A percentile compares a stretch with the other conserved stretches of the same genome.
Evolutionary conservation across 192 early-diverging fungal species (phyloP).

Genomic region (Dispira parvispora): DNA sequence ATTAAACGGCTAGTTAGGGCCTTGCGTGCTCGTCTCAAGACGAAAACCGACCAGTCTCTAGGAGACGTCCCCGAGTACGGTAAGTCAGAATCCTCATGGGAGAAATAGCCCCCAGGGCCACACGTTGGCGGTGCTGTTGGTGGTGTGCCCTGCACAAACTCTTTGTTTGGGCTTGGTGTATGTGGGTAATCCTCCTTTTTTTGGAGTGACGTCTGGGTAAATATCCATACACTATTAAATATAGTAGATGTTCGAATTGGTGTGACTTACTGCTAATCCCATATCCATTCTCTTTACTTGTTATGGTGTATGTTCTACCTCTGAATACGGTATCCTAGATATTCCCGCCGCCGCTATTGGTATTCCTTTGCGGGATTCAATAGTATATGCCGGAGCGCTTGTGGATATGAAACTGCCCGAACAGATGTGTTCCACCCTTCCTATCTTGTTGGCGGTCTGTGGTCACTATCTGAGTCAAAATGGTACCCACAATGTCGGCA

Average conservation of each 20-base stretch:
- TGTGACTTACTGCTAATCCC: background rate
- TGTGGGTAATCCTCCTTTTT: background rate
- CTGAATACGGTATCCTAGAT: background rate
- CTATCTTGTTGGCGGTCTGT: slow-evolving; percentile 24
- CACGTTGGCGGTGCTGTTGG: too few relatives aligned
- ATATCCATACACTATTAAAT: background rate
- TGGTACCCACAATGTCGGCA: slow-evolving; percentile 40
- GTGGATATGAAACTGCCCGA: background rate
- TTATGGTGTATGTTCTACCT: background rate
- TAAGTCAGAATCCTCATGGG: too few relatives aligned
- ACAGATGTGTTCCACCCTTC: slow-evolving; percentile 10
- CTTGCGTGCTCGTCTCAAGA: too few relatives aligned
- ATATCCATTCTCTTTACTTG: background rate
- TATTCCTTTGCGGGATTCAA: background rate
- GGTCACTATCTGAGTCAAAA: slow-evolving; percentile 25
- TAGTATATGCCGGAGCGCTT: slow-evolving; percentile 1
- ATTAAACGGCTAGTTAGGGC: too few relatives aligned
- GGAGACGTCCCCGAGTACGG: too few relatives aligned
- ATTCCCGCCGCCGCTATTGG: slow-evolving; percentile 1
- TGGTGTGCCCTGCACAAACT: too few relatives aligned
- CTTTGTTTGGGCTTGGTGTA: background rate
- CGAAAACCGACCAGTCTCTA: too few relatives aligned
- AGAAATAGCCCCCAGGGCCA: too few relatives aligned
- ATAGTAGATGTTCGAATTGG: too few relatives aligned
- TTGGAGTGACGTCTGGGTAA: background rate